A percentile compares a stretch with the other conserved stretches of the same genome.
Conservation (phyloP, 768 basidiomycete genomes). For the Multifurca ochricompacta region DNA sequence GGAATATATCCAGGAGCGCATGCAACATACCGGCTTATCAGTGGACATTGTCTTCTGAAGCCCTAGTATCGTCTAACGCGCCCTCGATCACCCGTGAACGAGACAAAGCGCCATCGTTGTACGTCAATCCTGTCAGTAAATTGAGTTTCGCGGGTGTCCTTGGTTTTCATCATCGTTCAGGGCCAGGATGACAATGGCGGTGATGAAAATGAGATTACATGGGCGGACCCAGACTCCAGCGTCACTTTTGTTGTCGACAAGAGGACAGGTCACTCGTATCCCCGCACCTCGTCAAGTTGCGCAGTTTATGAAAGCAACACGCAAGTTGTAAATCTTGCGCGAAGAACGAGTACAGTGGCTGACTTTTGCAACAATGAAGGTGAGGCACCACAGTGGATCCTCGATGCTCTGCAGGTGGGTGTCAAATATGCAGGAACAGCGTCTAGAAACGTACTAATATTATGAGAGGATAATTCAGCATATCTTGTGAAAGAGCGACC, state of each 20-base stretch:
- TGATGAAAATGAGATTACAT: slow-evolving; percentile 33
- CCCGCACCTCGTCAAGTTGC: slow-evolving; percentile 23
- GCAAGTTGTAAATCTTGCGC: slow-evolving; percentile 19
- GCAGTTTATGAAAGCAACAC: slow-evolving; percentile 2
- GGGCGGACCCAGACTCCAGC: slow-evolving; percentile 60
- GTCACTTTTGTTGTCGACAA: slow-evolving; percentile 52
- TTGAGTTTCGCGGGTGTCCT: neutral
- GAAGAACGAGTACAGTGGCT: slow-evolving; percentile 20
- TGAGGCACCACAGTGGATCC: slow-evolving; percentile 54
- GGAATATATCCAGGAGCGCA: neutral
- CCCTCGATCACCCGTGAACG: neutral
- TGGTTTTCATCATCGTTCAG: neutral
- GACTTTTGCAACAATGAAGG: slow-evolving; percentile 6
- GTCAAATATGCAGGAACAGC: neutral
- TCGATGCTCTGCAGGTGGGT: slow-evolving; percentile 48
- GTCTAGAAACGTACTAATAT: neutral
- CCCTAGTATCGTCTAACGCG: neutral
- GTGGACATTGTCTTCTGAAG: neutral
- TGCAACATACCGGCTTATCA: neutral
- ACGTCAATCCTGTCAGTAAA: slow-evolving; percentile 4
- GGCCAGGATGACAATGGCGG: slow-evolving; percentile 1
- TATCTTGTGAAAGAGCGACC: slow-evolving; percentile 41
- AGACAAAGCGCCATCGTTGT: neutral
- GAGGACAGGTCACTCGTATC: slow-evolving; percentile 63
- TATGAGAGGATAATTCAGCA: slow-evolving; percentile 43